These are phyloP conservation scores for Backusella liffmaniae DNA, from an alignment of 192 early-diverging fungal species.

Conservation along the genomic window DNA sequence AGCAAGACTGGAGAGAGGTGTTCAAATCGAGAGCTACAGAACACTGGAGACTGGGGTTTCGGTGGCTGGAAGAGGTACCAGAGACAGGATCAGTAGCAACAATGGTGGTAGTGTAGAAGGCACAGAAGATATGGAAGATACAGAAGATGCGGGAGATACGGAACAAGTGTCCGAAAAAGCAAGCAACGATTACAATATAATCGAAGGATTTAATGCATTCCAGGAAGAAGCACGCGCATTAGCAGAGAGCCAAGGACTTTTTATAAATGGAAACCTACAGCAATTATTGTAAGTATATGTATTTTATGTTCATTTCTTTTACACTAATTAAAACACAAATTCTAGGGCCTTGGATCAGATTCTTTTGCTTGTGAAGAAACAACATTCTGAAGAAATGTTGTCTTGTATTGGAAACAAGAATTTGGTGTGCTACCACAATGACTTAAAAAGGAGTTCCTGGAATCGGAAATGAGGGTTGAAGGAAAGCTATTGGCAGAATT, in stretches of 20 bases:
- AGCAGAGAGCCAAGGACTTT: neutral
- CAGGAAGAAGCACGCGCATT: neutral
- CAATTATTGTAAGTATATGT: neutral
- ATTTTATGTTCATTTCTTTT: neutral
- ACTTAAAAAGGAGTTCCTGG: neutral
- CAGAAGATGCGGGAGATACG: neutral
- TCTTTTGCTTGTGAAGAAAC: neutral
- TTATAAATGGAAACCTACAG: neutral
- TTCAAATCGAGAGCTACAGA: neutral
- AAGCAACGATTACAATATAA: slow-evolving; percentile 1
- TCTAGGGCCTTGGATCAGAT: neutral
- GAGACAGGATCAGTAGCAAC: neutral
- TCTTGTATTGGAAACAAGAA: neutral
- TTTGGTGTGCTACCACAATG: neutral
- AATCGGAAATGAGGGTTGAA: neutral
- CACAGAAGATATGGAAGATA: neutral
- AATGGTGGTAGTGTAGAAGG: neutral
- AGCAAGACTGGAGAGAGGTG: neutral
- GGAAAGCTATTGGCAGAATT: neutral
- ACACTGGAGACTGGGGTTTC: neutral
- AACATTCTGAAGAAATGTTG: neutral
- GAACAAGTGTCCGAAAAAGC: neutral
- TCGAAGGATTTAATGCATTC: neutral
- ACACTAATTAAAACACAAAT: neutral
- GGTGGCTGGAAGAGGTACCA: neutral